These are phyloP conservation scores for Fusarium haematococcum DNA, from an alignment of 2,329 filamentous ascomycete species.

Conservation along the genomic window DNA sequence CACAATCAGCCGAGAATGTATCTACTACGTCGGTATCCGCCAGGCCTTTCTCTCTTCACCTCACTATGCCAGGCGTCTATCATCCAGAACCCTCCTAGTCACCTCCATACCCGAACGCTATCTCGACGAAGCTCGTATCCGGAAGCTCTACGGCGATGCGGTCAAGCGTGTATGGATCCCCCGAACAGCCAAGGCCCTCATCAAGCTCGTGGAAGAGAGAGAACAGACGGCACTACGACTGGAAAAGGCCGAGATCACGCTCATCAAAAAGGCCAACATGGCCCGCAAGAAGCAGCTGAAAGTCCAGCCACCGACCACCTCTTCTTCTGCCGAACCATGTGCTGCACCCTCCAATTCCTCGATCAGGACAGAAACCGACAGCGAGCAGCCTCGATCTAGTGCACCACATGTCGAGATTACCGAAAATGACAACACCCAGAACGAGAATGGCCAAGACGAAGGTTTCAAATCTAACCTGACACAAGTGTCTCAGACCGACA, in stretches of 20 bases:
- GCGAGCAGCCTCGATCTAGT: slow-evolving; percentile 10
- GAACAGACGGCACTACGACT: slow-evolving; percentile 84
- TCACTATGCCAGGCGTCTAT: slow-evolving; percentile 85
- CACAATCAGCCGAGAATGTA: slow-evolving; percentile 85
- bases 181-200: slow-evolving; percentile 80
- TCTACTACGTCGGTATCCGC: slow-evolving; percentile 92
- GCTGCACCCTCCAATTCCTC: slow-evolving; percentile 29
- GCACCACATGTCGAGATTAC: slow-evolving; percentile 12
- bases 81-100: slow-evolving; percentile 90
- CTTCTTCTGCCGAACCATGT: slow-evolving; percentile 21
- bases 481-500: slow-evolving; percentile 20
- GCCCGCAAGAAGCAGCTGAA: slow-evolving; percentile 69
- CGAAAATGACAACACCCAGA: not conserved
- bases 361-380: slow-evolving; percentile 17
- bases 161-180: slow-evolving; percentile 89
- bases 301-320: slow-evolving; percentile 1
- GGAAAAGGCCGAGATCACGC: slow-evolving; percentile 86
- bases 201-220: slow-evolving; percentile 84
- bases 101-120: slow-evolving; percentile 85
- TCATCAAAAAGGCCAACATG: slow-evolving; percentile 83
- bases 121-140: slow-evolving; percentile 79
- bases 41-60: slow-evolving; percentile 93
- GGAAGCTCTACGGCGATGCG: slow-evolving; percentile 83
- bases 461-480: slow-evolving; percentile 26
- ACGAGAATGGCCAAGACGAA: slow-evolving; percentile 2